Evolutionary conservation across 1,284 basidiomycete species (phyloP).

Genomic region (Mycena sp.): DNA sequence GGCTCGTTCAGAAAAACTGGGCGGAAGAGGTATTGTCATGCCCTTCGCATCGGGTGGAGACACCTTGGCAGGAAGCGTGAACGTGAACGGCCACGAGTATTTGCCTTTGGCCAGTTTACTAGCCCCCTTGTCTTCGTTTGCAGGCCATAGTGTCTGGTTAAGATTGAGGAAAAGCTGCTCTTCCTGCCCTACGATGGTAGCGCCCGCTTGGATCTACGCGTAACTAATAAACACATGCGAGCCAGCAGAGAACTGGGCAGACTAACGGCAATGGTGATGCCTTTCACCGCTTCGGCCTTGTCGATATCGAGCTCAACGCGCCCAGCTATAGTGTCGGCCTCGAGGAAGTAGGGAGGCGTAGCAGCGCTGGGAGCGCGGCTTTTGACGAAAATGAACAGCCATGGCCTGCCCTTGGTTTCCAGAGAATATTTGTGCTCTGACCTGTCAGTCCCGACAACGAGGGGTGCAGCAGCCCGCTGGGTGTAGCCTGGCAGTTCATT

Average conservation of each 20-base stretch:
- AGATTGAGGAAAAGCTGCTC: constrained; percentile 53
- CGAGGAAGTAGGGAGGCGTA: constrained; percentile 50
- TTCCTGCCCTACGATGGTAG: constrained; percentile 55
- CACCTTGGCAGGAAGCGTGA: constrained; percentile 54
- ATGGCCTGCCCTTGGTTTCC: constrained; percentile 53
- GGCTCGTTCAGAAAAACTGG: constrained; percentile 57
- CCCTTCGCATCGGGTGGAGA: constrained; percentile 39
- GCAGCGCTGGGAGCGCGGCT: constrained; percentile 48
- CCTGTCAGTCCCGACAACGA: constrained; percentile 23
- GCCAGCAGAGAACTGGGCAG: background rate
- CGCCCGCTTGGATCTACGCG: constrained; percentile 52
- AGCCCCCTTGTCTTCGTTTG: constrained; percentile 31
- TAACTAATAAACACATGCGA: background rate
- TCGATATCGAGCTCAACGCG: constrained; percentile 54
- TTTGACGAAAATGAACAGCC: constrained; percentile 52
- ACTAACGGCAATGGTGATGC: constrained; percentile 53
- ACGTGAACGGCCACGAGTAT: constrained; percentile 56
- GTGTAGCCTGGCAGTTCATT: constrained; percentile 24
- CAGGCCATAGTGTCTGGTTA: constrained; percentile 49
- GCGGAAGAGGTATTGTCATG: constrained; percentile 50
- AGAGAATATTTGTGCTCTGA: constrained; percentile 48
- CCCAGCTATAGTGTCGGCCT: constrained; percentile 56
- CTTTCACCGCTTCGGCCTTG: constrained; percentile 56
- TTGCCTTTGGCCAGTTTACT: constrained; percentile 51
- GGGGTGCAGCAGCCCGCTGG: background rate